Conservation (phyloP, 148 eudicot genomes). For the Agrostemma githago region DNA sequence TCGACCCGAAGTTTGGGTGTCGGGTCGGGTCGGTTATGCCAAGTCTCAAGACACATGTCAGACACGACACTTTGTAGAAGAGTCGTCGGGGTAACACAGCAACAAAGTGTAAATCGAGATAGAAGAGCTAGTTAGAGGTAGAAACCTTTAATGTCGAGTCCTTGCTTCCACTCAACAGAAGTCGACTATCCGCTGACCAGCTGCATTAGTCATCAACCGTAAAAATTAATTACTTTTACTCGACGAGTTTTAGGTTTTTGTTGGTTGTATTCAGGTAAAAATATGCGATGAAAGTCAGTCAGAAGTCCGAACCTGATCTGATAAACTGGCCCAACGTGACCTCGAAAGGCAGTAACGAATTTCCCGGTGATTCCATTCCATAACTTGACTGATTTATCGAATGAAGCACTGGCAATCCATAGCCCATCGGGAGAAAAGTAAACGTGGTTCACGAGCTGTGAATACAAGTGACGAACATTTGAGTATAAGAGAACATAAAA, state of each 20-base stretch:
- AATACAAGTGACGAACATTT: conserved; percentile 1
- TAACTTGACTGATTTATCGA: conserved; percentile 88
- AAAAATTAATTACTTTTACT: not conserved
- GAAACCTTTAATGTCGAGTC: conserved; percentile 86
- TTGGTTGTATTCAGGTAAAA: not conserved
- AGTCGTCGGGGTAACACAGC: no score
- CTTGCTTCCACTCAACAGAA: conserved; percentile 89
- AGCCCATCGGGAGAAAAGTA: conserved; percentile 96
- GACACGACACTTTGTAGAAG: no score
- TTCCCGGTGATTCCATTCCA: conserved; percentile 93
- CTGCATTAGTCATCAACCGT: conserved; percentile 33
- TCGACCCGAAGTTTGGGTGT: no score
- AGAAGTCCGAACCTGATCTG: conserved; percentile 66
- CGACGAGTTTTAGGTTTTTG: not conserved
- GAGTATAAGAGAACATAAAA: not conserved
- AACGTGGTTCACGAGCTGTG: conserved; percentile 90
- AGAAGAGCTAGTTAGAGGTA: no score
- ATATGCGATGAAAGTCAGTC: not conserved
- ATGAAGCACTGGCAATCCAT: conserved; percentile 98
- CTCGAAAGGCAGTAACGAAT: conserved; percentile 79
- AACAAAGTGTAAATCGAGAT: no score
- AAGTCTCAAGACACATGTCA: no score
- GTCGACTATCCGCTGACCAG: conserved; percentile 97
- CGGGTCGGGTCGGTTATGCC: no score
- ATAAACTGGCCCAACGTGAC: conserved; percentile 98